phyloP scores from a whole-genome alignment of 2,329 filamentous ascomycete genomes.

The Pyricularia sp. region DNA sequence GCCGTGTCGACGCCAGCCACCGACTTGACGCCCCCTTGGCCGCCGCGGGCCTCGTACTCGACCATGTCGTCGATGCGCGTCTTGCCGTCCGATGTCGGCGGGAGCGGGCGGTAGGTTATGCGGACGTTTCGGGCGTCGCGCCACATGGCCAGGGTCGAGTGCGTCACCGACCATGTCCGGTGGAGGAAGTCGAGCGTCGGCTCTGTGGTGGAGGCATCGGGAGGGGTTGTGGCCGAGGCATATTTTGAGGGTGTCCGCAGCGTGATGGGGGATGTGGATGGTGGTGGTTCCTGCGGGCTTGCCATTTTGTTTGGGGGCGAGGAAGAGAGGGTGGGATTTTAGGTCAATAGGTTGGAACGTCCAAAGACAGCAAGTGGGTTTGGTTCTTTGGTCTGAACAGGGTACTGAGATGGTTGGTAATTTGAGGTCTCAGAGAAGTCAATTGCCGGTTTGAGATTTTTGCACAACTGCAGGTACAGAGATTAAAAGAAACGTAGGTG shows the following conservation, averaged over 20 bases:
- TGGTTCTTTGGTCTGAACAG: not conserved
- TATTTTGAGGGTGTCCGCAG: constrained; percentile 39
- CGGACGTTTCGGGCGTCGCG: constrained; percentile 63
- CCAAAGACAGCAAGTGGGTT: not conserved
- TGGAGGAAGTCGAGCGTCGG: constrained; percentile 47
- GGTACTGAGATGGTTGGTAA: not conserved
- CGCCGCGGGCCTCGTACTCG: constrained; percentile 44
- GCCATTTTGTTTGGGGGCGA: not conserved
- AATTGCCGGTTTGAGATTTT: not conserved
- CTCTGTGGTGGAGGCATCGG: constrained; percentile 11
- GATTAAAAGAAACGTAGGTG: not conserved
- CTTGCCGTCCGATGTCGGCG: constrained; percentile 9
- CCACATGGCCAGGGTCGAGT: constrained; percentile 73
- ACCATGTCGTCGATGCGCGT: constrained; percentile 57
- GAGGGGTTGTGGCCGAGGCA: constrained; percentile 14
- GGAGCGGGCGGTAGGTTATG: constrained; percentile 57
- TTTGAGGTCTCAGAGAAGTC: not conserved
- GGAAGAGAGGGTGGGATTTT: not conserved
- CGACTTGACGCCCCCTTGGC: constrained; percentile 37
- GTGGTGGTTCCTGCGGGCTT: not conserved
- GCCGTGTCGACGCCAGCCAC: constrained; percentile 53
- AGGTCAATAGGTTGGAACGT: not conserved
- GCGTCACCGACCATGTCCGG: constrained; percentile 60
- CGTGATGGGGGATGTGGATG: constrained; percentile 13
- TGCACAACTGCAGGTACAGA: not conserved